Base-by-base conservation (phyloP, 176 grass and related monocot genomes). In the Carex parvula region DNA sequence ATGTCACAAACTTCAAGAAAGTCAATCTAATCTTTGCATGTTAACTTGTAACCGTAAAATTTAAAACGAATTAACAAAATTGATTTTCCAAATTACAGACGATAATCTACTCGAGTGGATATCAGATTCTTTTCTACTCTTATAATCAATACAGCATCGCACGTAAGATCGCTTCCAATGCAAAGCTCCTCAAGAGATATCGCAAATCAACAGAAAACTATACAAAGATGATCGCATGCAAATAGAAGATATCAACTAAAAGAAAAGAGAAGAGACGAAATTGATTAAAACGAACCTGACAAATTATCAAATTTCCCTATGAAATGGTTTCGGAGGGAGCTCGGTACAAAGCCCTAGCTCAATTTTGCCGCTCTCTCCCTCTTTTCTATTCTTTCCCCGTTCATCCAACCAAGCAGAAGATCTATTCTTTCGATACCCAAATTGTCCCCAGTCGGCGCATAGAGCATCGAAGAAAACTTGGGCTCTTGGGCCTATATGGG, bases 311-410 rank as follows among this genome's bases (percentile, higher is more conserved):
- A 72, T 73, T 50, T 4, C 3, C 41, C 41, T 50, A 73, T 48
- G 18, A 9, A 48, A 11, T 50, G 22, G 66, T 42, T 8, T 50
- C 11, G n/a, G 70, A 73, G 41, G n/a, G n/a, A 72, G 18, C 18
- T 72, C 69, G 48, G 17, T 50, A 21, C 37, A 72, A 72, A 72
- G 69, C 69, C 69, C 70, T 73, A 73, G 37, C 70, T 48, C 70
- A 73, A 73, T 73, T 73, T 24, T 21, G 18, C 41, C 18, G 22
- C 22, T 24, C 22, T 24, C 37, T 42, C 18, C 46, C 39, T 72
- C 17, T 20, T 2, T 1, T 46, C 7, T 8, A 1, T 70, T 9
- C 0, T 8, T 72, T 73, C 41, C 41, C 70, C 41, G n/a, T 48
- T 73, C 70, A 48, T 22, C 70, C 70, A 73, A 73, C 69, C 39